Percentiles rank a stretch among this genome's conserved stretches.
phyloP scores from a whole-genome alignment of 495 filamentous ascomycete genomes.

The Viridothelium virens region DNA sequence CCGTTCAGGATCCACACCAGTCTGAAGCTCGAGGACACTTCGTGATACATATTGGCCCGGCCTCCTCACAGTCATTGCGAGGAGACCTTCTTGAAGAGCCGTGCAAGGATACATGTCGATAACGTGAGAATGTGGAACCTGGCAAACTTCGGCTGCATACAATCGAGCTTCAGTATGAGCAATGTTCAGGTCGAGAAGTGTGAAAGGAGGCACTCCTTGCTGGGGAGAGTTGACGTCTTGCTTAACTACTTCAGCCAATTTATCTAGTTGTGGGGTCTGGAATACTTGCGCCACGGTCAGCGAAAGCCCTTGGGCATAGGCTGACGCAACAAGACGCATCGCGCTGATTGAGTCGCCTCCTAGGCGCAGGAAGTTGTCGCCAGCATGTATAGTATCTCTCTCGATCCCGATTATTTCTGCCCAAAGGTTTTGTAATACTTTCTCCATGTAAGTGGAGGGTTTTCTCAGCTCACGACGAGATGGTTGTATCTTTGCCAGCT shows the following conservation, averaged over 20 bases:
- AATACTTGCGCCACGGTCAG: neutral
- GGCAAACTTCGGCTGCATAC: neutral
- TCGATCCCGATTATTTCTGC: neutral
- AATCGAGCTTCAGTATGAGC: neutral
- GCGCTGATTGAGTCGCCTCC: neutral
- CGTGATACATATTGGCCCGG: neutral
- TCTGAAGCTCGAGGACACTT: neutral
- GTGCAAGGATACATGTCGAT: neutral
- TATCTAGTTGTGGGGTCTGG: neutral
- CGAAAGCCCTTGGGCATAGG: neutral
- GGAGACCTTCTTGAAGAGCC: neutral
- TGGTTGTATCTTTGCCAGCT: neutral
- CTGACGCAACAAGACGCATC: neutral
- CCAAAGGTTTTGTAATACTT: neutral
- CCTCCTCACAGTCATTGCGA: neutral
- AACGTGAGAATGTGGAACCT: neutral
- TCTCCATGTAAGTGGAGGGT: no score
- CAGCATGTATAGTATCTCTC: neutral
- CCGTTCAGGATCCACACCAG: neutral
- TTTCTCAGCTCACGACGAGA: no score
- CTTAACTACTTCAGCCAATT: neutral
- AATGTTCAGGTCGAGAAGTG: neutral
- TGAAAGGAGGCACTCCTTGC: neutral
- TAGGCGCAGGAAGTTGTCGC: neutral
- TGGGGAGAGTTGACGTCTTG: neutral